Conservation (phyloP, 768 basidiomycete species). For the Serendipita sp. region DNA sequence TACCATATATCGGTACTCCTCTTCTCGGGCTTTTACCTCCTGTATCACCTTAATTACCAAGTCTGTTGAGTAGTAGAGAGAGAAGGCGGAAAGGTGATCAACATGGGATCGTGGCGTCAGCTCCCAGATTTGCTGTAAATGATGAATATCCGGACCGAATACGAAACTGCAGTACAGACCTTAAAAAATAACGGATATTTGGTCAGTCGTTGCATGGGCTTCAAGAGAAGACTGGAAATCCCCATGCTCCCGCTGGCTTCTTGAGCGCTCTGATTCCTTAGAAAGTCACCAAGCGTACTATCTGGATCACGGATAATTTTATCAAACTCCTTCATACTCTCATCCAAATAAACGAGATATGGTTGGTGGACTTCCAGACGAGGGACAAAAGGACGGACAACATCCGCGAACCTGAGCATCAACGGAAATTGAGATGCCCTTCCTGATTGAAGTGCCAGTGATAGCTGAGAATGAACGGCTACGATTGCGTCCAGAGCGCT, state of each 20-base stretch:
- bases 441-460: conserved; percentile 28
- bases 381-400: conserved; percentile 42
- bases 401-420: conserved; percentile 38
- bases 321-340: conserved; percentile 37
- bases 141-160: conserved; percentile 3
- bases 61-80: conserved; percentile 44
- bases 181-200: conserved; percentile 58
- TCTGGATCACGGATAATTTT: conserved; percentile 46
- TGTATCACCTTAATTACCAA: conserved; percentile 60
- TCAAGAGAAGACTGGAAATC: conserved; percentile 49
- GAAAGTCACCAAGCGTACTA: conserved; percentile 2
- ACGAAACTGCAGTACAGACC: conserved; percentile 27
- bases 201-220: conserved; percentile 57
- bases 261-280: conserved; percentile 28
- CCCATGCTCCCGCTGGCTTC: conserved; percentile 43
- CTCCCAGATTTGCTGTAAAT: conserved; percentile 44
- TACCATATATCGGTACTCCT: conserved; percentile 66
- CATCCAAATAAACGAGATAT: conserved; percentile 59
- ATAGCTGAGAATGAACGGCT: conserved; percentile 53
- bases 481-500: conserved; percentile 84
- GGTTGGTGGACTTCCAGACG: conserved; percentile 73
- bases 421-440: conserved; percentile 27
- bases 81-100: conserved; percentile 53
- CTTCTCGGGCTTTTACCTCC: conserved; percentile 73
- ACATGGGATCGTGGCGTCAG: conserved; percentile 51